Percentiles rank a stretch among this genome's conserved stretches.
phyloP scores from a whole-genome alignment of 768 basidiomycete species.

The Naganishia vaughanmartiniae region DNA sequence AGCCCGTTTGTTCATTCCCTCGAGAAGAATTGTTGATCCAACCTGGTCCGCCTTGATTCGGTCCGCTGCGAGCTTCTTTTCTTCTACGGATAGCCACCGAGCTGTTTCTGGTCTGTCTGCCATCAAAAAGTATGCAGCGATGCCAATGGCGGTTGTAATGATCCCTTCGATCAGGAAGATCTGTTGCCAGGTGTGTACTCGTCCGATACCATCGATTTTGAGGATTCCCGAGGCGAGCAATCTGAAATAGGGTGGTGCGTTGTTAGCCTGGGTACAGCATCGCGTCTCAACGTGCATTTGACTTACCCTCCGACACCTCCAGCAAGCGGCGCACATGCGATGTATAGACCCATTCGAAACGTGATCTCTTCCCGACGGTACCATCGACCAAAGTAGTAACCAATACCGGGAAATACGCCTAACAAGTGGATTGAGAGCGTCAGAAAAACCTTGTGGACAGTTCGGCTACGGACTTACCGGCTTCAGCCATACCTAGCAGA shows the following conservation, averaged over 20 bases:
- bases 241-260: constrained; percentile 8
- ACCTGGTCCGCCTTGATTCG: constrained; percentile 42
- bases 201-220: constrained; percentile 27
- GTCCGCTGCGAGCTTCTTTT: constrained; percentile 25
- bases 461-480: background rate
- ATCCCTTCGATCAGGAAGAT: constrained; percentile 34
- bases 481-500: constrained; percentile 29
- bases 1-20: constrained; percentile 32
- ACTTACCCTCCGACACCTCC: constrained; percentile 36
- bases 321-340: constrained; percentile 34
- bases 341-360: constrained; percentile 21
- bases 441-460: no score
- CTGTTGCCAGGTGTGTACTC: constrained; percentile 27
- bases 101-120: constrained; percentile 21
- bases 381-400: constrained; percentile 29
- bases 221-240: constrained; percentile 39
- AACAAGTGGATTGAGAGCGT: background rate
- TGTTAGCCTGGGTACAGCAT: background rate
- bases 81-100: constrained; percentile 25
- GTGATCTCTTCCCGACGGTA: constrained; percentile 27
- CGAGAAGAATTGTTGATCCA: constrained; percentile 35
- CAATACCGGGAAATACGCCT: constrained; percentile 27
- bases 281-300: background rate
- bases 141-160: constrained; percentile 30
- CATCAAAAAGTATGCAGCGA: constrained; percentile 29